These are phyloP conservation scores for Nidula niveotomentosa DNA, from an alignment of 1,284 basidiomycete species.

Conservation along the genomic window DNA sequence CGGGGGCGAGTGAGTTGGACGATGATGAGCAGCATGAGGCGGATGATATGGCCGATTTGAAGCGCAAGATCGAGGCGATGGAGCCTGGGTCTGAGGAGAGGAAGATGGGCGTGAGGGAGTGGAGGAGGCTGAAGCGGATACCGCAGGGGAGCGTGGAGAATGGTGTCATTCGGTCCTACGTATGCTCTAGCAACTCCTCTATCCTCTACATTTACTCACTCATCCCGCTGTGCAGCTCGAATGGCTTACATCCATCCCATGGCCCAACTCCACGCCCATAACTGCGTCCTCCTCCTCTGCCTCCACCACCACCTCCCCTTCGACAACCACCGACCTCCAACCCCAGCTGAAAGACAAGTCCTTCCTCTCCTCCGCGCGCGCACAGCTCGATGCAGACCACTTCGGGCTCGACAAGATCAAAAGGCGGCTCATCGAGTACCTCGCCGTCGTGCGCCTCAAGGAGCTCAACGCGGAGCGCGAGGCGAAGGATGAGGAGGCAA, in stretches of 20 bases:
- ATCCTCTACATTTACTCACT: slow-evolving; percentile 18
- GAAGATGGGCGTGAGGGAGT: slow-evolving; percentile 83
- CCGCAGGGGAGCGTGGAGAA: slow-evolving; percentile 78
- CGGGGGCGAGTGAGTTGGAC: slow-evolving; percentile 54
- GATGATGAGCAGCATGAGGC: slow-evolving; percentile 77
- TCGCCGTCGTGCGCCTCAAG: slow-evolving; percentile 83
- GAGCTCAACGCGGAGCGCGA: slow-evolving; percentile 55
- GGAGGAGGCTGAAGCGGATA: slow-evolving; percentile 72
- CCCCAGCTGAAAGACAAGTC: slow-evolving; percentile 41
- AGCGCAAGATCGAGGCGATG: slow-evolving; percentile 79
- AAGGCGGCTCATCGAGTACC: slow-evolving; percentile 86
- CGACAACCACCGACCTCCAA: slow-evolving; percentile 1
- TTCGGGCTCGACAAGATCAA: slow-evolving; percentile 91
- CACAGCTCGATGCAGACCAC: slow-evolving; percentile 85
- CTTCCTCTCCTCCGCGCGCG: slow-evolving; percentile 65
- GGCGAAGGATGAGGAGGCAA: slow-evolving; percentile 5
- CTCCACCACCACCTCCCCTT: slow-evolving; percentile 4
- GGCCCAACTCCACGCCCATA: slow-evolving; percentile 47
- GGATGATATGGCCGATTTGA: slow-evolving; percentile 77
- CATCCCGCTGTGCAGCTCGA: slow-evolving; percentile 55
- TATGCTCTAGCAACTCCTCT: slow-evolving; percentile 31
- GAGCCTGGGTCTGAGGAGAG: slow-evolving; percentile 74
- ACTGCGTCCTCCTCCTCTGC: slow-evolving; percentile 6
- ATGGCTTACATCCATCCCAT: slow-evolving; percentile 82
- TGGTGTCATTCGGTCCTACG: slow-evolving; percentile 77